Base-by-base conservation (phyloP, 2,329 filamentous ascomycete species). In the Fusarium algeriense region DNA sequence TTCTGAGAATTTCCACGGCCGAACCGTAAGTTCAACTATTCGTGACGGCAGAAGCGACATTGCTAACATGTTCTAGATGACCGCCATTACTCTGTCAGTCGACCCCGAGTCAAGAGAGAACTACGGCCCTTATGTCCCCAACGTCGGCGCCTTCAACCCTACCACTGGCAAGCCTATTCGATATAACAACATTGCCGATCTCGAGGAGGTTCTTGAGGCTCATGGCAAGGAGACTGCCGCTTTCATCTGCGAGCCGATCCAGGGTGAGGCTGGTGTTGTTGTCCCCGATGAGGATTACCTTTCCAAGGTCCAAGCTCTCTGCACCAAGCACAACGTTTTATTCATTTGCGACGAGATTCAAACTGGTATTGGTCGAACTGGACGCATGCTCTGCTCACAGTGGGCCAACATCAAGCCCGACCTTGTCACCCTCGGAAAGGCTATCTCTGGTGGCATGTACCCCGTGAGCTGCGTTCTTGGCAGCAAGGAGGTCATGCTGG, bases 281-380 rank as follows among this genome's bases (percentile, higher is more conserved):
- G 96, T 98, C 13, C 96, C 96, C 9, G 93, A 95, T 73, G 93
- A 73, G 37, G 70, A 54, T 82, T 99, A 99, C 83, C 89, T 99
- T 37, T 82, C 86, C 74, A 90, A 91, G 78, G 93, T 95, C 48
- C 89, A 94, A 60, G 92, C 88, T 28, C 90, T 98, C 28, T 99
- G 96, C 86, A 94, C 93, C 83, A 93, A 97, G 87, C 90, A 98
- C 87, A 97, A 98, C 72, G 94, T 97, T 41, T 90, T 99, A 50
- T 85, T 99, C 79, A 98, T 99, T 81, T 97, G 93, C 81, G 96
- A 99, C 81, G 96, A 99, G 87, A 98, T 99, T 77, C 96, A 99
- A 84, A 99, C 96, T 8, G 95, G 95, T 73, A 97, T 99, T 79
- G 96, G 94, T 59, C 91, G 96, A 71, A 99, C 96, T 20, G 96